Evolutionary conservation across 495 filamentous ascomycete species (phyloP), one percentile per base, ranked within the genome.

Genomic region (Mytilinidion resinicola): DNA sequence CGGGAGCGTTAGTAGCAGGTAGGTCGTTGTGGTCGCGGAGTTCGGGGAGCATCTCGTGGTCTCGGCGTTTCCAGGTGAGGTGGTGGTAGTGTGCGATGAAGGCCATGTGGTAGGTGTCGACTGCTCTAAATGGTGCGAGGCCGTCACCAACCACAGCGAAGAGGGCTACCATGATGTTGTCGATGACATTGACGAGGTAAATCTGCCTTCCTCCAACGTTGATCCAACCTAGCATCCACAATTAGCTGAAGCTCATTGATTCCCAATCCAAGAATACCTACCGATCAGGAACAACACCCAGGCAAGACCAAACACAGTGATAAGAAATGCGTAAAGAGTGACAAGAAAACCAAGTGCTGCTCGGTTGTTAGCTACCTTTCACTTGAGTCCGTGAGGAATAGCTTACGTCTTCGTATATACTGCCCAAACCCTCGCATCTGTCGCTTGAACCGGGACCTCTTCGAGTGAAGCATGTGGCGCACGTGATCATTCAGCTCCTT

Each of bases 231-330:
- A 44, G 25, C 34, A 17, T 42, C 17, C 12, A 14, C 19, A 51
- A 42, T 4, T 17, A 35, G 34, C 11, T 51, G 9, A 37, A 15
- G 34, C 15, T 4, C 17, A 19, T 51, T n/a, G 11, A 4, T 38
- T 56, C 12, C 14, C 8, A 55, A 54, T 15, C 6, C 25, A 30
- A 20, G 15, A 54, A 25, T 15, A 44, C 25, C 4, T 69, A 76
- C 76, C 88, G 63, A 92, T 92, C 47, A 92, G 71, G 73, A 90
- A 90, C 35, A 92, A 78, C 0, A 92, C 88, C 88, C 88, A 92
- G 1, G 85, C 86, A 47, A 88, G 77, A 59, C 88, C 88, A 56
- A 90, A 92, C 7, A 89, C 74, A 0, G 88, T 92, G 58, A 92
- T 89, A 11, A 90, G 73, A 9, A 82, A 84, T n/a, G 86, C 87